Conservation (phyloP, 164 flowering plant species). For the Echeveria elegans region DNA sequence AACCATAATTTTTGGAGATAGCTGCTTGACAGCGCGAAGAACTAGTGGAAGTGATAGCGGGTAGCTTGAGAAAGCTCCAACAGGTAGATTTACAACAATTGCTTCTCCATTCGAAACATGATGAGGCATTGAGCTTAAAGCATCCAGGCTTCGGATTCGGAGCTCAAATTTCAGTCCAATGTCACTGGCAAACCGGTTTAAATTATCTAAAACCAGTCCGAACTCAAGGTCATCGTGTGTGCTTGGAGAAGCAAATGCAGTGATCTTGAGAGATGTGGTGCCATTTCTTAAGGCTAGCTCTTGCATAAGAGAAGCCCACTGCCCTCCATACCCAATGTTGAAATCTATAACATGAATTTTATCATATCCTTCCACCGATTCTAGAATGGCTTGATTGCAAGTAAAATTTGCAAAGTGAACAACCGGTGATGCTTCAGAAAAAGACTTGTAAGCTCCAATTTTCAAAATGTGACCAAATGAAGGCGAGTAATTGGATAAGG, state of each 20-base stretch:
- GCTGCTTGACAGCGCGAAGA: slow-evolving; percentile 44
- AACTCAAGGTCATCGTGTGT: slow-evolving; percentile 35
- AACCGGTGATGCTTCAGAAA: slow-evolving; percentile 53
- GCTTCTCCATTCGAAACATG: slow-evolving; percentile 24
- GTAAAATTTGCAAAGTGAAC: slow-evolving; percentile 55
- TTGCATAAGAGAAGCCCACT: slow-evolving; percentile 68
- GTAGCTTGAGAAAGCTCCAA: slow-evolving; percentile 18
- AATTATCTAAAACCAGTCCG: slow-evolving; percentile 33
- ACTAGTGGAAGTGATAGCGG: slow-evolving; percentile 24
- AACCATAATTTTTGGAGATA: slow-evolving; percentile 45
- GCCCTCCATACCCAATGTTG: slow-evolving; percentile 52
- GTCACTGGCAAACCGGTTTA: slow-evolving; percentile 40
- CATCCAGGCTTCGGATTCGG: slow-evolving; percentile 30
- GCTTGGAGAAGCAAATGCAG: slow-evolving; percentile 45
- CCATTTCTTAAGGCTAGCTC: slow-evolving; percentile 36
- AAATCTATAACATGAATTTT: slow-evolving; percentile 46
- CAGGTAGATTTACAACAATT: slow-evolving; percentile 45
- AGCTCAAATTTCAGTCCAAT: slow-evolving; percentile 36
- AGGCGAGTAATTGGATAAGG: slow-evolving; percentile 13
- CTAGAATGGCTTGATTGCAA: slow-evolving; percentile 49
- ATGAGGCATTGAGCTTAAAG: slow-evolving; percentile 20
- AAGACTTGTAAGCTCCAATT: slow-evolving; percentile 48
- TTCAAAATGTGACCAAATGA: slow-evolving; percentile 29
- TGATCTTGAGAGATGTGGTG: slow-evolving; percentile 38
- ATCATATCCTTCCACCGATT: slow-evolving; percentile 34